Evolutionary conservation across 2,329 filamentous ascomycete genomes (phyloP).

Genomic region (Truncatella angustata): DNA sequence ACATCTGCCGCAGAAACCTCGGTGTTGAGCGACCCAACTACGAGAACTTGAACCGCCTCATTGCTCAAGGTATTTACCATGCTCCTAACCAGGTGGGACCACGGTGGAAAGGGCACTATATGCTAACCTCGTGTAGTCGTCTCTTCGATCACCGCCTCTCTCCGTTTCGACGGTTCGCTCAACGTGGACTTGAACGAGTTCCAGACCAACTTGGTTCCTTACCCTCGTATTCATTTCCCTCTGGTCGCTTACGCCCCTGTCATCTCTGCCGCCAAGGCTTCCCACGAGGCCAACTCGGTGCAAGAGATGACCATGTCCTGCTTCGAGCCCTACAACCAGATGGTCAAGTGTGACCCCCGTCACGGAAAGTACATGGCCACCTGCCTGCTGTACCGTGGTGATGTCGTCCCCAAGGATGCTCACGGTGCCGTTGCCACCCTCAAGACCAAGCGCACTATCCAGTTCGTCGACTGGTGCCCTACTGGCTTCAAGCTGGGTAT

Average conservation of each 20-base stretch:
- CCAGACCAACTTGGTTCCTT: conserved; percentile 99
- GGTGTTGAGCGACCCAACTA: conserved; percentile 97
- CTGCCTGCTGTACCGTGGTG: conserved; percentile 95
- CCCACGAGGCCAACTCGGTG: conserved; percentile 96
- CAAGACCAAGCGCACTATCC: conserved; percentile 99
- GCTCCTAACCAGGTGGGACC: not conserved
- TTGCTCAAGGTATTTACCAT: conserved; percentile 75
- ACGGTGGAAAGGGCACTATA: not conserved
- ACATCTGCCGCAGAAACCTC: conserved; percentile 97
- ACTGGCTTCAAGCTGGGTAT: conserved; percentile 99
- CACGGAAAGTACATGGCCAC: conserved; percentile 99
- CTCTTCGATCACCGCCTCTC: conserved; percentile 95
- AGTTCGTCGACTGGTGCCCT: conserved; percentile 99
- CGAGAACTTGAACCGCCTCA: conserved; percentile 98
- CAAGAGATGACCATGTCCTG: conserved; percentile 98
- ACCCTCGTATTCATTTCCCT: conserved; percentile 99
- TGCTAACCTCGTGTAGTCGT: conserved; percentile 62
- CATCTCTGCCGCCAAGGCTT: conserved; percentile 90
- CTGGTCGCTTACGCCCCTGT: conserved; percentile 95
- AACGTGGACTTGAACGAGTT: conserved; percentile 99
- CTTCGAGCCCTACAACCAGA: conserved; percentile 99
- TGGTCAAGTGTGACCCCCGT: conserved; percentile 99
- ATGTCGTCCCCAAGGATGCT: conserved; percentile 95
- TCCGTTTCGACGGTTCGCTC: conserved; percentile 96
- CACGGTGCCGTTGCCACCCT: conserved; percentile 90